Evolutionary conservation across 208 protist species (phyloP), one percentile per base, ranked within the genome.

Genomic region (Trypanosoma vivax): DNA sequence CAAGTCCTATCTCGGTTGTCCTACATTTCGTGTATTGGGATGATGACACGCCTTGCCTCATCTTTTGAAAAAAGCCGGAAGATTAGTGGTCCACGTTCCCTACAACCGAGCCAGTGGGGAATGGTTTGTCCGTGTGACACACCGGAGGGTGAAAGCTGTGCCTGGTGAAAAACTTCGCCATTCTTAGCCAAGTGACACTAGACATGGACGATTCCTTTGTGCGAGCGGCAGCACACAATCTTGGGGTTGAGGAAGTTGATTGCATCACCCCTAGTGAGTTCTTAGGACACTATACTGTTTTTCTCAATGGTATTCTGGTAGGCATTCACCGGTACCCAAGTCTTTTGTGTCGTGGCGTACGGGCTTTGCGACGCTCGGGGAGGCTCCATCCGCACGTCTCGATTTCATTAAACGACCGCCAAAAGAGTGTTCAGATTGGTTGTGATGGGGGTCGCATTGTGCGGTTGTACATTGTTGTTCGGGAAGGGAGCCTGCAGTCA

Each of bases 61-160:
- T 98, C 98, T 27, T 99, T 99, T 77, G 98, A 99, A 72, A 99
- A 99, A 72, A 99, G 93, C 21, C 73, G 97, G 48, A 99, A 99
- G 59, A 89, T 99, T 0, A 87, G 85, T 50, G 96, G 96, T 0
- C 97, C 96, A 13, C 80, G 84, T 42, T 84, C 81, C 16, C 68
- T 99, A 33, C 97, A 99, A 67, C 90, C 97, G 1, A 99, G 97
- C 34, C 98, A 99, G 62, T 99, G 96, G 92, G 98, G 98, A 46
- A 99, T 99, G 92, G 80, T 99, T 14, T 99, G 99, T 71, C 99
- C 99, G 1, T 96, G 94, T 35, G 98, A 99, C 71, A 99, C 98
- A 7, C 98, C 98, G 2, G 97, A 99, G 71, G 97, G 97, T 30
- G 97, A 99, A 55, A 91, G 89, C 42, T 99, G 98, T 58, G 99